A percentile compares a stretch with the other conserved stretches of the same genome.
Evolutionary conservation across 306 rosid species (phyloP).

Genomic region (Prunus padus): DNA sequence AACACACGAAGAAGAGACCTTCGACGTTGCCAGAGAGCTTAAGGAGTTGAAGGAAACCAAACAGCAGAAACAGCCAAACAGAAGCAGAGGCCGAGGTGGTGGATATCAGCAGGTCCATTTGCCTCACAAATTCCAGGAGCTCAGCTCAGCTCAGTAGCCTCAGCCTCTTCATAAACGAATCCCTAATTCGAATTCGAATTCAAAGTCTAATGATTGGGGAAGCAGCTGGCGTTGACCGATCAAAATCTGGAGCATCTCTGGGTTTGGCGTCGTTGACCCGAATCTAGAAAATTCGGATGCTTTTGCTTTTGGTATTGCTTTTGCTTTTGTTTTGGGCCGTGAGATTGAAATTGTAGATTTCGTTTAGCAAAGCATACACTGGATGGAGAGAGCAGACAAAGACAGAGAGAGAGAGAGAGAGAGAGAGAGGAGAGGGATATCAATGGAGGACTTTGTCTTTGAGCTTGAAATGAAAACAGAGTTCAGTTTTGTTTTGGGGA

Average conservation of each 20-base stretch:
- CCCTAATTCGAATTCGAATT: neutral
- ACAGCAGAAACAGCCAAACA: constrained; percentile 45
- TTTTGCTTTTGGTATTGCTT: neutral
- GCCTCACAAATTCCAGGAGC: constrained; percentile 15
- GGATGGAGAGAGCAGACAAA: neutral
- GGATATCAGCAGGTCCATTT: neutral
- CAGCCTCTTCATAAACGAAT: neutral
- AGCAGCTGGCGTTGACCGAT: constrained; percentile 10
- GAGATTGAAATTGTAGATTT: neutral
- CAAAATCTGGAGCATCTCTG: constrained; percentile 2
- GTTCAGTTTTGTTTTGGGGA: neutral
- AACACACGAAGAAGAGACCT: constrained; percentile 40
- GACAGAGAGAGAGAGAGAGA: neutral
- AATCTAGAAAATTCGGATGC: neutral
- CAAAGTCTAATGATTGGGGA: neutral
- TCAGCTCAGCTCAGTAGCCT: neutral
- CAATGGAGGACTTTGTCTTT: neutral
- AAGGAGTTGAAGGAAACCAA: constrained; percentile 46
- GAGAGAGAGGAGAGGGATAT: neutral
- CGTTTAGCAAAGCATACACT: neutral
- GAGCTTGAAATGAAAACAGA: neutral
- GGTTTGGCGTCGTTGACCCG: neutral
- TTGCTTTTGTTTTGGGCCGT: neutral
- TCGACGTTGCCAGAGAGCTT: constrained; percentile 59
- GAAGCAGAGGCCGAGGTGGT: constrained; percentile 22